A percentile compares a stretch with the other conserved stretches of the same genome.
phyloP scores from a whole-genome alignment of 495 filamentous ascomycete species.

The Pyronema omphalodes region DNA sequence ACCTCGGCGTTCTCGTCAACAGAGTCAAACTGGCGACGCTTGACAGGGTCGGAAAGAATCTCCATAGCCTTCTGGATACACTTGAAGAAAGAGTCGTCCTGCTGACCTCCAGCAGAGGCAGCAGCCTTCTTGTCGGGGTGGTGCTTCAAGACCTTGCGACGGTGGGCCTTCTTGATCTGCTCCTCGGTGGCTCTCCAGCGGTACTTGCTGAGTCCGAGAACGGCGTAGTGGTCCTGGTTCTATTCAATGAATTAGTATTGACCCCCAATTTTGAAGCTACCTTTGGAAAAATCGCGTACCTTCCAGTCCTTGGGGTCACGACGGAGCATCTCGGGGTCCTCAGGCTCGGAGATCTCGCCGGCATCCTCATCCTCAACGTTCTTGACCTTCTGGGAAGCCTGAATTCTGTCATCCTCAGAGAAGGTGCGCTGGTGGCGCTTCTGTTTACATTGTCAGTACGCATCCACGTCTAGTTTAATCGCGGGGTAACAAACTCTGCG shows the following conservation, averaged over 20 bases:
- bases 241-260: conserved; percentile 25
- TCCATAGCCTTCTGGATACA: conserved; percentile 98
- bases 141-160: conserved; percentile 97
- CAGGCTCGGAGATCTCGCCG: conserved; percentile 76
- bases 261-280: not conserved
- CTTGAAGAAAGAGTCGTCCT: conserved; percentile 99
- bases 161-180: conserved; percentile 94
- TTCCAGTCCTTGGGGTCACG: conserved; percentile 99
- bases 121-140: conserved; percentile 98
- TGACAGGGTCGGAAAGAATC: conserved; percentile 74
- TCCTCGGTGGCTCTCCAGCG: conserved; percentile 82
- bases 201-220: conserved; percentile 83
- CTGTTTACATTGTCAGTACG: conserved; percentile 28
- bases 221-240: conserved; percentile 95
- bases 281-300: conserved; percentile 31
- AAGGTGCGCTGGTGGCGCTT: conserved; percentile 92
- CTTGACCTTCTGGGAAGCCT: conserved; percentile 84
- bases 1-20: conserved; percentile 86
- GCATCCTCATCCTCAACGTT: conserved; percentile 85
- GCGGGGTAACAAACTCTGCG: conserved; percentile 45
- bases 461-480: conserved; percentile 7
- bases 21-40: conserved; percentile 89
- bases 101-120: conserved; percentile 44
- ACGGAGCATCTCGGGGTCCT: conserved; percentile 75
- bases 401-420: conserved; percentile 93